Base-by-base conservation (phyloP, 2,329 filamentous ascomycete species). In the Rhinocladiella similis region DNA sequence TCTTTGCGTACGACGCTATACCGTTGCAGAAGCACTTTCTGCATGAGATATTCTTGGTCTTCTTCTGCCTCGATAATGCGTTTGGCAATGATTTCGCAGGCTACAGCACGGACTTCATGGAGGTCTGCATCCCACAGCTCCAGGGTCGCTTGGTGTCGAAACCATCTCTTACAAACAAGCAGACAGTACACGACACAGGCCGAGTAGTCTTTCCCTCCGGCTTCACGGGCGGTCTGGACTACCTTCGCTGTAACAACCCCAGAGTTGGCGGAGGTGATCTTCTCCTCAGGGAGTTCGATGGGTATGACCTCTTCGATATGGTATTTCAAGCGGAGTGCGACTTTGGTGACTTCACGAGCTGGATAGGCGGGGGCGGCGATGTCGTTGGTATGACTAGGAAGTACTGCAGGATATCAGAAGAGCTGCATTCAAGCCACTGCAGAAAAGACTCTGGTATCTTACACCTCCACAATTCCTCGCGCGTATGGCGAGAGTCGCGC, bases 51-150 rank as follows among this genome's bases (percentile, higher is more conserved):
- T 33, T 84, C 75, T 57, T 84, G 79, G 66, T 97, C 83, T 36
- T 95, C 88, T 69, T 97, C 93, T 2, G 73, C 75, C 73, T 99
- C 94, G 68, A 99, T 97, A 64, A 84, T 78, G 48, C 83, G 79
- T 77, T 97, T 99, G 18, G 94, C 92, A 67, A 99, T 88, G 47
- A 97, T 86, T 72, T 97, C 91, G 69, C 91, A 96, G 13, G 94
- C 92, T 2, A 83, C 78, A 1, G 91, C 90, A 27, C 93, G 84
- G 36, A 94, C 77, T 41, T 86, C 76, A 70, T 96, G 90, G 38
- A 97, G 79, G 57, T 91, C 88, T 5, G 92, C 86, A 72, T 99
- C 93, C 91, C 93, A 99, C 1, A 97, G 83, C 78, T 99, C 94
- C 5, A 86, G 72, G 25, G 80, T 61, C 1, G 91, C 85, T 75